Conservation (phyloP, 2,329 filamentous ascomycete species). For the Lasiodiplodia gonubiensis region DNA sequence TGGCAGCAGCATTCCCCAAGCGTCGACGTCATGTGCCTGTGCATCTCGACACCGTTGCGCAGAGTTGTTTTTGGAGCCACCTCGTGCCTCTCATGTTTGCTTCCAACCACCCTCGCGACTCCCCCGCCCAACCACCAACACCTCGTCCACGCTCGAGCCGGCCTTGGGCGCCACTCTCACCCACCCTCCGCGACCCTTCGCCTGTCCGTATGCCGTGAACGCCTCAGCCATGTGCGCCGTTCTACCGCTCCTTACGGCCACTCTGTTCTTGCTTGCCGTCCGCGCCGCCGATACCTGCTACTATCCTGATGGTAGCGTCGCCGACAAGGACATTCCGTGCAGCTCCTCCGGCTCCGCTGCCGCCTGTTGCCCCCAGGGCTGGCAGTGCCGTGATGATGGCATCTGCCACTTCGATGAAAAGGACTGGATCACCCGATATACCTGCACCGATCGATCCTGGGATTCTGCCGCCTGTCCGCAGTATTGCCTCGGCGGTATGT, state of each 20-base stretch:
- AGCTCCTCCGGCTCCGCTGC: constrained; percentile 31
- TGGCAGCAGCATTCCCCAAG: constrained; percentile 12
- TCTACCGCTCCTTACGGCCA: neutral
- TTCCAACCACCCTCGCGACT: neutral
- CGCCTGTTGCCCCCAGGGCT: constrained; percentile 43
- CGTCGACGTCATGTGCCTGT: constrained; percentile 5
- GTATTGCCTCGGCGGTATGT: constrained; percentile 37
- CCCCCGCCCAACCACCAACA: neutral
- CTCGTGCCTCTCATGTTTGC: constrained; percentile 23
- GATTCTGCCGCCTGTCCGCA: constrained; percentile 35
- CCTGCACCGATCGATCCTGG: constrained; percentile 44
- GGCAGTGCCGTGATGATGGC: constrained; percentile 42
- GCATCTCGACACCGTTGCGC: constrained; percentile 3
- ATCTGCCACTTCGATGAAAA: constrained; percentile 38
- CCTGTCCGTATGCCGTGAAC: neutral
- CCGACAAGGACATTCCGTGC: constrained; percentile 35
- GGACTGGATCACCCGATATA: constrained; percentile 39
- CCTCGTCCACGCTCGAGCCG: constrained; percentile 2
- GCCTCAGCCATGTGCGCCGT: constrained; percentile 1
- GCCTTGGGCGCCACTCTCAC: constrained; percentile 1
- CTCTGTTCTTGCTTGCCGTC: neutral
- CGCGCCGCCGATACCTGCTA: constrained; percentile 40
- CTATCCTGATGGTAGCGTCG: constrained; percentile 42
- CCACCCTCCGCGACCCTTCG: neutral
- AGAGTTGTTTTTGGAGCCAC: neutral